Conservation (phyloP, 2,329 filamentous ascomycete genomes). For the Cadophora malorum region DNA sequence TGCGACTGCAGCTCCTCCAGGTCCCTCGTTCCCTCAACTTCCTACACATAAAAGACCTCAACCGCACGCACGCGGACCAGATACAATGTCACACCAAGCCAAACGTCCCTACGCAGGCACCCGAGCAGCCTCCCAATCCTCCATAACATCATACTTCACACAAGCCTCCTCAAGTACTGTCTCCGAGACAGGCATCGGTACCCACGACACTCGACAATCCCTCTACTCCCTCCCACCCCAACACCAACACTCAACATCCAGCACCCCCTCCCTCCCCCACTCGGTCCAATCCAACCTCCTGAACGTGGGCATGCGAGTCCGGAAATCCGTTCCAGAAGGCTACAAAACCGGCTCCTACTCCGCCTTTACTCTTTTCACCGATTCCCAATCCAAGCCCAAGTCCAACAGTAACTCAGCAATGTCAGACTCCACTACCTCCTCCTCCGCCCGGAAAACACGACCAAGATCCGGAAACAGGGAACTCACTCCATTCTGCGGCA, state of each 20-base stretch:
- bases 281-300: conserved; percentile 83
- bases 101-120: conserved; percentile 67
- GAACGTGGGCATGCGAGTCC: conserved; percentile 90
- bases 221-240: conserved; percentile 46
- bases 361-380: conserved; percentile 60
- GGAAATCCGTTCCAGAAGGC: conserved; percentile 91
- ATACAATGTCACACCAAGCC: conserved; percentile 42
- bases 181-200: conserved; percentile 22
- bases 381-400: conserved; percentile 41
- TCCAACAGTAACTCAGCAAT: neutral
- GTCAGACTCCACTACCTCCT: neutral
- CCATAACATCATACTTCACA: conserved; percentile 63
- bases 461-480: conserved; percentile 55
- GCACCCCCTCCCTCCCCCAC: conserved; percentile 45
- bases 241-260: conserved; percentile 13
- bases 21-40: neutral
- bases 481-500: conserved; percentile 80
- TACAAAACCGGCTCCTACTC: conserved; percentile 76
- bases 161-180: conserved; percentile 28
- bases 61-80: neutral
- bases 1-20: neutral
- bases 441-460: conserved; percentile 29
- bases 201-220: conserved; percentile 39
- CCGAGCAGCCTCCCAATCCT: conserved; percentile 52
- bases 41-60: conserved; percentile 10